Evolutionary conservation across 1,139 yeast species (phyloP).

Genomic region (Hyphopichia pseudoburtonii): DNA sequence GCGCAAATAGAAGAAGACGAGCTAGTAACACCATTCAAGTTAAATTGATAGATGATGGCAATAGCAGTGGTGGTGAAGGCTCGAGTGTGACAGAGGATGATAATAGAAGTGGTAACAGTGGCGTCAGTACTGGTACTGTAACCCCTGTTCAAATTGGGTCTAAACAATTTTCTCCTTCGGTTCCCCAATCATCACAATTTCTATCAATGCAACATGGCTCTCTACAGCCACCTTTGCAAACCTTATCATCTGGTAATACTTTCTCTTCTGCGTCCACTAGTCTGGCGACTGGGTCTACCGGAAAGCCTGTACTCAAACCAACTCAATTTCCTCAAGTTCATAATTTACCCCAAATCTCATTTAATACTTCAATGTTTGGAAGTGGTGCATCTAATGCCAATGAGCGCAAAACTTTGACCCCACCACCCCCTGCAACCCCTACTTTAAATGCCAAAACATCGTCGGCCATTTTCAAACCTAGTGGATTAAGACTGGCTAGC

Average conservation of each 20-base stretch:
- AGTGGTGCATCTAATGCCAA: slow-evolving; percentile 1
- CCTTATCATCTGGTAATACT: not conserved
- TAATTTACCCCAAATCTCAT: slow-evolving; percentile 22
- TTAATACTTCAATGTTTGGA: slow-evolving; percentile 44
- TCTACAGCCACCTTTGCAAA: not conserved
- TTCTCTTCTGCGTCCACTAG: not conserved
- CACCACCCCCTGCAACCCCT: slow-evolving; percentile 9
- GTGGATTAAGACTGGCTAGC: slow-evolving; percentile 29
- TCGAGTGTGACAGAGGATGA: not conserved
- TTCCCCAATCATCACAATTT: slow-evolving; percentile 10
- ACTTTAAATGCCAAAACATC: slow-evolving; percentile 8
- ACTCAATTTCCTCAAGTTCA: slow-evolving; percentile 6
- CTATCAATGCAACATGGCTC: slow-evolving; percentile 1
- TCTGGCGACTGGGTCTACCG: not conserved
- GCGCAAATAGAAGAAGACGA: slow-evolving; percentile 74
- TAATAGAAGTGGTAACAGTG: not conserved
- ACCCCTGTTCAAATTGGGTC: not conserved
- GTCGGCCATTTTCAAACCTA: slow-evolving; percentile 6
- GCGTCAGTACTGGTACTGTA: not conserved
- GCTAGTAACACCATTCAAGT: slow-evolving; percentile 26
- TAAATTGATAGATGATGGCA: slow-evolving; percentile 1
- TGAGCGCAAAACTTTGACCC: slow-evolving; percentile 3
- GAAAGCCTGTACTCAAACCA: not conserved
- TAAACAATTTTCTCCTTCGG: not conserved
- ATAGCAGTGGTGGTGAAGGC: not conserved